Percentiles rank a stretch among this genome's conserved stretches.
These are phyloP conservation scores for Erysimum cheiri DNA, from an alignment of 441 rosid species.

Conservation along the genomic window DNA sequence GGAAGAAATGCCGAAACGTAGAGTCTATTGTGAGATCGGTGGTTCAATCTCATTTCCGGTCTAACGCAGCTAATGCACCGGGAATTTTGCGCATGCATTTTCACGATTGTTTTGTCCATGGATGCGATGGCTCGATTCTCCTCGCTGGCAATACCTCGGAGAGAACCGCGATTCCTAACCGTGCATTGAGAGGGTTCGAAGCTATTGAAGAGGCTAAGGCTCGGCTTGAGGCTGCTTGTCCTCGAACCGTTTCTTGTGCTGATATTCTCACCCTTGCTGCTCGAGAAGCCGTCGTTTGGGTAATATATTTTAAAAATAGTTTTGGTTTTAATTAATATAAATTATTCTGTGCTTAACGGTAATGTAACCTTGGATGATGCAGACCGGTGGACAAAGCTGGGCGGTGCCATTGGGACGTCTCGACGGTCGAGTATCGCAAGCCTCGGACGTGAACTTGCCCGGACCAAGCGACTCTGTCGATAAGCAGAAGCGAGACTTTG, in stretches of 20 bases:
- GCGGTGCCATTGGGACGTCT: conserved; percentile 45
- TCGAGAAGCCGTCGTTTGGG: conserved; percentile 64
- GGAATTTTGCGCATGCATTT: conserved; percentile 65
- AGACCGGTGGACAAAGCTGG: conserved; percentile 47
- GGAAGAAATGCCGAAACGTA: conserved; percentile 37
- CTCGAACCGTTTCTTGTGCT: conserved; percentile 67
- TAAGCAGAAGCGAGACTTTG: conserved; percentile 44
- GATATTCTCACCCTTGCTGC: conserved; percentile 75
- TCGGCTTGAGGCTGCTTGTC: conserved; percentile 58
- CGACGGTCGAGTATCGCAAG: conserved; percentile 46
- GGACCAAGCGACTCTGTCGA: conserved; percentile 38
- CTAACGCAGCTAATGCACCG: conserved; percentile 55
- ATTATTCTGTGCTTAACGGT: neutral
- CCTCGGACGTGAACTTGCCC: conserved; percentile 44
- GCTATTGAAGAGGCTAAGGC: conserved; percentile 52
- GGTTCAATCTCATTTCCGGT: conserved; percentile 48
- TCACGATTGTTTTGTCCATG: conserved; percentile 67
- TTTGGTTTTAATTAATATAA: neutral
- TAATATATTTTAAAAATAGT: conserved; percentile 29
- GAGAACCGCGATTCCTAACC: conserved; percentile 55
- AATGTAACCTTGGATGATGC: conserved; percentile 7
- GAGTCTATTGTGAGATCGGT: conserved; percentile 55
- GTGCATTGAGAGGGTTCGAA: conserved; percentile 53
- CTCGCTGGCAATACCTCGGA: conserved; percentile 45
- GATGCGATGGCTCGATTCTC: conserved; percentile 71